Evolutionary conservation across 2,329 filamentous ascomycete genomes (phyloP).

Genomic region (Chaetomiaceae sp.): DNA sequence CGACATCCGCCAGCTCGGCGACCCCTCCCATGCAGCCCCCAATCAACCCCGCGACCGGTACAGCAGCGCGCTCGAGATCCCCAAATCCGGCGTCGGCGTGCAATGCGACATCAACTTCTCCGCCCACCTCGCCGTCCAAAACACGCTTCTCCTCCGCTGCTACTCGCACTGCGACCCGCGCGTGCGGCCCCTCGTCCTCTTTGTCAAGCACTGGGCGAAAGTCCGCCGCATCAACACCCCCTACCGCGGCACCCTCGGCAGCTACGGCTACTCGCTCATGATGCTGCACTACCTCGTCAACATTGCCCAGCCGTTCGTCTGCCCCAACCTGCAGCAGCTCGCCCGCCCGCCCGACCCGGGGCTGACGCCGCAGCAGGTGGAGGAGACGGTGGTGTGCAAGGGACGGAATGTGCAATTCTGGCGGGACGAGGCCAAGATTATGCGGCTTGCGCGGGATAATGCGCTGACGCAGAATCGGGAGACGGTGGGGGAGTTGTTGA

Average conservation of each 20-base stretch:
- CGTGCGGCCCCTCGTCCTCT: slow-evolving; percentile 73
- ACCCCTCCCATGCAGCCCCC: slow-evolving; percentile 47
- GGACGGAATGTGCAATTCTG: slow-evolving; percentile 74
- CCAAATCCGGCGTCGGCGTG: slow-evolving; percentile 71
- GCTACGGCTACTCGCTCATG: slow-evolving; percentile 91
- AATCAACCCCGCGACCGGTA: slow-evolving; percentile 52
- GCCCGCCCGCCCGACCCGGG: slow-evolving; percentile 40
- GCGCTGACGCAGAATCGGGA: slow-evolving; percentile 65
- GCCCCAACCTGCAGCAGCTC: slow-evolving; percentile 72
- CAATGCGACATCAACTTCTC: slow-evolving; percentile 93
- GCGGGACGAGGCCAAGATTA: slow-evolving; percentile 68
- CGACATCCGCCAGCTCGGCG: slow-evolving; percentile 42
- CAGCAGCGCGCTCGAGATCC: slow-evolving; percentile 67
- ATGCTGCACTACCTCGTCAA: slow-evolving; percentile 87
- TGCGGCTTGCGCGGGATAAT: slow-evolving; percentile 51
- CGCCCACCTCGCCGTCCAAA: slow-evolving; percentile 76
- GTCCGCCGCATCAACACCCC: slow-evolving; percentile 78
- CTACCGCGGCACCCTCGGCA: slow-evolving; percentile 80
- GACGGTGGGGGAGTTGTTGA: slow-evolving; percentile 64
- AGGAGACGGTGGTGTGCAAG: slow-evolving; percentile 47
- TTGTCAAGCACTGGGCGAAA: slow-evolving; percentile 90
- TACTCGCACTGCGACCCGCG: slow-evolving; percentile 77
- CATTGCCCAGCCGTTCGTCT: slow-evolving; percentile 71
- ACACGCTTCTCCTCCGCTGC: slow-evolving; percentile 75
- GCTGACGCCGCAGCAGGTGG: slow-evolving; percentile 35